These are phyloP conservation scores for Talaromyces atroroseus DNA, from an alignment of 2,329 filamentous ascomycete genomes.

Conservation along the genomic window DNA sequence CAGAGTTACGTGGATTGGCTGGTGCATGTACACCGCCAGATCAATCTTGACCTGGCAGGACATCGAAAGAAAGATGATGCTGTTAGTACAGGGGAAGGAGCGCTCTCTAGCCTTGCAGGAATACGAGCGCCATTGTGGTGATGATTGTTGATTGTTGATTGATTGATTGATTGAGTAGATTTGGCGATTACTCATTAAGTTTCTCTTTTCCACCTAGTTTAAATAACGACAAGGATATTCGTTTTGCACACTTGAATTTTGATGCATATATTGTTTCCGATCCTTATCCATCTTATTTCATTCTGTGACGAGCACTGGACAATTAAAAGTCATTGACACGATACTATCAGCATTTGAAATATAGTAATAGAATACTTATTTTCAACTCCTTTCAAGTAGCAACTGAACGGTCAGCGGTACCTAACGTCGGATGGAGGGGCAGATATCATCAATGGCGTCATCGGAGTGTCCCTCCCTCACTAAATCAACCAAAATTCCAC, in stretches of 20 bases:
- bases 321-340: neutral
- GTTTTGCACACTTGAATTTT: neutral
- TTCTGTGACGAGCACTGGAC: neutral
- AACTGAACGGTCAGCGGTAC: too few species aligned
- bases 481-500: neutral
- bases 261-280: neutral
- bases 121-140: slow-evolving; percentile 45
- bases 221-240: neutral
- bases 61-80: slow-evolving; percentile 45
- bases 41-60: slow-evolving; percentile 71
- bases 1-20: slow-evolving; percentile 99
- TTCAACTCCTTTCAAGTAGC: neutral
- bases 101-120: slow-evolving; percentile 41
- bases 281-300: neutral
- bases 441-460: neutral
- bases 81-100: slow-evolving; percentile 32
- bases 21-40: slow-evolving; percentile 86
- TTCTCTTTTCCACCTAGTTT: neutral
- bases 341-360: neutral
- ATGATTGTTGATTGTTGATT: neutral
- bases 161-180: neutral
- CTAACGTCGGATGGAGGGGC: too few species aligned
- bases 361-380: neutral
- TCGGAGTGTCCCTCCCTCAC: neutral
- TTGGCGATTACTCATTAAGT: neutral